Conservation (phyloP, 208 protist genomes). For the Leishmania gerbilli region DNA sequence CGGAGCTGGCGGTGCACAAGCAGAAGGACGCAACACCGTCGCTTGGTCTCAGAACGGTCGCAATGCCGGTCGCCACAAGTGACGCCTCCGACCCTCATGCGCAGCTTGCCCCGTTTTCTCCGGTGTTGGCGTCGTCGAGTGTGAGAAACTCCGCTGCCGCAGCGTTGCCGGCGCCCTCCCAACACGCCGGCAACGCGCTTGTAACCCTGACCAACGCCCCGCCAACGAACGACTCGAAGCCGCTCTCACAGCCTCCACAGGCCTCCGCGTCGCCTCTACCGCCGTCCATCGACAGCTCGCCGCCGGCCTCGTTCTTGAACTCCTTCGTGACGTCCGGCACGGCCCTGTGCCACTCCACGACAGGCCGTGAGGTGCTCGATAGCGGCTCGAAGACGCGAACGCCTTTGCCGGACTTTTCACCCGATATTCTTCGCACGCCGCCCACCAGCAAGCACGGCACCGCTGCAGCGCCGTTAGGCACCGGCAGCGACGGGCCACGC, state of each 20-base stretch:
- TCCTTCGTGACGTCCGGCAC: background rate
- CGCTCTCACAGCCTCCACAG: background rate
- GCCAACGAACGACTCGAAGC: conserved; percentile 2
- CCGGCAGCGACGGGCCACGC: background rate
- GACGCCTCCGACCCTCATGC: background rate
- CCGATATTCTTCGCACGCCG: conserved; percentile 27
- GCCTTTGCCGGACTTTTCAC: conserved; percentile 25
- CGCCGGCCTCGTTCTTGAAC: background rate
- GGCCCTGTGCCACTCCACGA: background rate
- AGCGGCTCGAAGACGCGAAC: conserved; percentile 3
- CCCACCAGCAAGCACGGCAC: conserved; percentile 8
- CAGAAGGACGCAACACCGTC: background rate
- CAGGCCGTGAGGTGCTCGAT: background rate
- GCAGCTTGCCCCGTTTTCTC: background rate
- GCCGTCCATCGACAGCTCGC: conserved; percentile 1
- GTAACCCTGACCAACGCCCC: background rate
- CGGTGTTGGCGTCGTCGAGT: background rate
- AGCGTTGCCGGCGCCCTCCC: background rate
- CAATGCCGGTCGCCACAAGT: background rate
- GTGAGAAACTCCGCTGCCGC: background rate
- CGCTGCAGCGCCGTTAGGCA: background rate
- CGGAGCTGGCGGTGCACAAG: background rate
- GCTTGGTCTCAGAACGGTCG: background rate
- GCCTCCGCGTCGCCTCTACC: background rate
- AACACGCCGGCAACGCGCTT: background rate